These are phyloP conservation scores for Dictyostelium brefeldianum DNA, from an alignment of 78 protist genomes.

Conservation along the genomic window DNA sequence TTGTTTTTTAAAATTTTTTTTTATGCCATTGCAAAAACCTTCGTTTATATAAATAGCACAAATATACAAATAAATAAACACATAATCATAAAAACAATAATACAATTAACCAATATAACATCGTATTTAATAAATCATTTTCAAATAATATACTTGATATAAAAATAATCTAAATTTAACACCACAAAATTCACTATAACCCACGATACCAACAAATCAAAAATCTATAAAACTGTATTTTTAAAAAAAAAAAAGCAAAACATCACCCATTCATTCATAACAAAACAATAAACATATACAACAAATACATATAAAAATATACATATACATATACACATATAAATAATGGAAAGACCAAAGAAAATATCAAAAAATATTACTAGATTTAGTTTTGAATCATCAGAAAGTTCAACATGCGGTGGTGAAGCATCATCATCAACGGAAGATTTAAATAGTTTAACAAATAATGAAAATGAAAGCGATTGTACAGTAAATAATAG, in stretches of 20 bases:
- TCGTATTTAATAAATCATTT: too few relatives aligned
- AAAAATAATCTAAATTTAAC: too few relatives aligned
- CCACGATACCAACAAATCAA: too few relatives aligned
- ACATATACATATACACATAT: background rate
- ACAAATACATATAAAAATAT: background rate
- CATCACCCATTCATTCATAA: background rate
- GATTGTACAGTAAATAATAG: background rate
- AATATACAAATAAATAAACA: too few relatives aligned
- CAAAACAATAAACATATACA: background rate
- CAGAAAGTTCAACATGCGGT: background rate
- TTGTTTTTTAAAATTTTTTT: too few relatives aligned
- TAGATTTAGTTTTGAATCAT: slow-evolving; percentile 14
- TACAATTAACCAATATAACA: too few relatives aligned
- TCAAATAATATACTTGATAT: too few relatives aligned
- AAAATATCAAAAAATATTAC: background rate
- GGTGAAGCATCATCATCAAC: background rate
- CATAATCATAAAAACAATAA: too few relatives aligned
- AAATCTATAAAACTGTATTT: background rate
- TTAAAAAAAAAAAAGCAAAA: background rate
- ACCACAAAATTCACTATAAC: background rate
- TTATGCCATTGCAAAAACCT: too few relatives aligned
- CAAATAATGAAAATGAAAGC: slow-evolving; percentile 1
- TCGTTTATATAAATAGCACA: too few relatives aligned
- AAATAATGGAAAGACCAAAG: slow-evolving; percentile 6
- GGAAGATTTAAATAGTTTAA: background rate